Conservation (phyloP, 768 basidiomycete genomes). For the Calocybe gangraenosa region DNA sequence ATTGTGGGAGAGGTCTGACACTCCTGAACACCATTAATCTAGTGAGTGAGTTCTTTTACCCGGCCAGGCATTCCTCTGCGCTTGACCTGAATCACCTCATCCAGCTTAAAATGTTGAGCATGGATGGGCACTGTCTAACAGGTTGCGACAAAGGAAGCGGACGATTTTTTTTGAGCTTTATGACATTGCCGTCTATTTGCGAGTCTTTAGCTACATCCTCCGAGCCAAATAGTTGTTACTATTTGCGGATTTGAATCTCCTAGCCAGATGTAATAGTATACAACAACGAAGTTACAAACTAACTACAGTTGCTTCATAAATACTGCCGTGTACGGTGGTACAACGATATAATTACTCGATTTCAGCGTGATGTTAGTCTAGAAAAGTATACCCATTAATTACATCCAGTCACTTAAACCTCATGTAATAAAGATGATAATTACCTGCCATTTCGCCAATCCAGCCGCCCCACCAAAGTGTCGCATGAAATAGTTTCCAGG, state of each 20-base stretch:
- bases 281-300: no score
- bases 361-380: slow-evolving; percentile 30
- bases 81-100: slow-evolving; percentile 68
- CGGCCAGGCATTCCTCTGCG: slow-evolving; percentile 51
- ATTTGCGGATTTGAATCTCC: no score
- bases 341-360: slow-evolving; percentile 27
- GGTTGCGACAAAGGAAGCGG: slow-evolving; percentile 43
- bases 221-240: no score
- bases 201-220: neutral
- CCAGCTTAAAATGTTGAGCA: slow-evolving; percentile 31
- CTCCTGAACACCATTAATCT: slow-evolving; percentile 45
- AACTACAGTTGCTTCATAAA: slow-evolving; percentile 22
- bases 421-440: slow-evolving; percentile 6
- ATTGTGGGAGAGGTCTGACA: slow-evolving; percentile 70
- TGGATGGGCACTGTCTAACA: slow-evolving; percentile 73
- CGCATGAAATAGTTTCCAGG: slow-evolving; percentile 47
- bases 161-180: neutral
- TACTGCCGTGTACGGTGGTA: slow-evolving; percentile 27
- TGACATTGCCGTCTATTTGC: slow-evolving; percentile 6
- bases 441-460: slow-evolving; percentile 54
- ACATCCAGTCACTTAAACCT: neutral
- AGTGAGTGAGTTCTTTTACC: slow-evolving; percentile 62
- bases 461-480: slow-evolving; percentile 53
- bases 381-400: neutral
- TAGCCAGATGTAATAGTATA: no score